A percentile compares a stretch with the other conserved stretches of the same genome.
These are phyloP conservation scores for Kandelia obovata DNA, from an alignment of 345 rosid species.

Conservation along the genomic window DNA sequence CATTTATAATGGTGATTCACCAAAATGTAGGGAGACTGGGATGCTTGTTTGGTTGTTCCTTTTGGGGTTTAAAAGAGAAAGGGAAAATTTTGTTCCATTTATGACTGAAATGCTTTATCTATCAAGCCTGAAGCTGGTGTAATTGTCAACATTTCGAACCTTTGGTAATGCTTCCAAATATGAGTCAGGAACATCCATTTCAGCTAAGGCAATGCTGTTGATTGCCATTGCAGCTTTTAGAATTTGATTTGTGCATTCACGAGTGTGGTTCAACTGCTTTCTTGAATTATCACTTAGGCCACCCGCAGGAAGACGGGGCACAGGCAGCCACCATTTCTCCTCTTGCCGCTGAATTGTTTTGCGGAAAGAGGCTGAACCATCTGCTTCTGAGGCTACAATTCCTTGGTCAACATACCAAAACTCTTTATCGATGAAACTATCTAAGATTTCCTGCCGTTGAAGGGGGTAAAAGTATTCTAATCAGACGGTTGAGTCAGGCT, in stretches of 20 bases:
- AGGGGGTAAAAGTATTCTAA: background rate
- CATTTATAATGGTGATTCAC: too few relatives aligned
- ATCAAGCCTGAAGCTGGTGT: background rate
- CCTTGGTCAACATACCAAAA: conserved; percentile 99
- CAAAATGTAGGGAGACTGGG: too few relatives aligned
- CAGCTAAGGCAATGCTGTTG: conserved; percentile 68
- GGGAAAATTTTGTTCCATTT: background rate
- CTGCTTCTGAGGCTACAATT: conserved; percentile 66
- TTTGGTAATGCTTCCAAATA: conserved; percentile 85
- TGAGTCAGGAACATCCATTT: conserved; percentile 95
- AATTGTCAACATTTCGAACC: conserved; percentile 35
- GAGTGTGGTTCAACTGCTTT: conserved; percentile 82
- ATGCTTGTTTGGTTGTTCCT: too few relatives aligned
- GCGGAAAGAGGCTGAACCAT: conserved; percentile 73
- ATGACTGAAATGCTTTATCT: background rate
- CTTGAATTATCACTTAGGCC: conserved; percentile 76
- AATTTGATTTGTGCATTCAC: conserved; percentile 95
- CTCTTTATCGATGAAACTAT: conserved; percentile 65
- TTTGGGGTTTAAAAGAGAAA: too few relatives aligned
- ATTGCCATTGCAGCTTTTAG: conserved; percentile 97
- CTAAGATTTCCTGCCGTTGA: conserved; percentile 69
- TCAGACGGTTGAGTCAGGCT: conserved; percentile 5
- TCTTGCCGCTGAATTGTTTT: conserved; percentile 84
- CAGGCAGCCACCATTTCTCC: conserved; percentile 99
- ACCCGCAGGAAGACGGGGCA: conserved; percentile 76